Evolutionary conservation across 345 rosid genomes (phyloP).

Genomic region (Salix viminalis): DNA sequence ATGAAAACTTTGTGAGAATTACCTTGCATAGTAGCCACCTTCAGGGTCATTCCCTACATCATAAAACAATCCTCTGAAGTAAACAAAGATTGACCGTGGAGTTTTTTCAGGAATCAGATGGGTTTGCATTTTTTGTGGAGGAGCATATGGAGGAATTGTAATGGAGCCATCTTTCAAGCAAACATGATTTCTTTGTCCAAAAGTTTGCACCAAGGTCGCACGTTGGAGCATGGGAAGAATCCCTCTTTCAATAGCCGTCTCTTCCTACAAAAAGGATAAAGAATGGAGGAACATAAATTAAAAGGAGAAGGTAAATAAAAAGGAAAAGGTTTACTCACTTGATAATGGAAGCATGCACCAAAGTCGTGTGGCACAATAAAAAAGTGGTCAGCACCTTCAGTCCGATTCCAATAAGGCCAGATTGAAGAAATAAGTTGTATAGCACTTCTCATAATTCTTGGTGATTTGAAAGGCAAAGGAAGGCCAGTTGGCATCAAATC

Average conservation of each 20-base stretch:
- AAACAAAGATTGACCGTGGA: constrained; percentile 45
- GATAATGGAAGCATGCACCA: constrained; percentile 30
- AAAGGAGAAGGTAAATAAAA: background rate
- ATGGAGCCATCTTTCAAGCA: constrained; percentile 82
- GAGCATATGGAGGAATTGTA: constrained; percentile 91
- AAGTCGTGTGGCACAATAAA: constrained; percentile 34
- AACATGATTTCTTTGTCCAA: constrained; percentile 93
- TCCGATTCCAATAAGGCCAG: constrained; percentile 29
- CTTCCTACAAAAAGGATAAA: constrained; percentile 49
- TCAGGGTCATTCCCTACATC: no score
- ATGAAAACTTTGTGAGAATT: no score
- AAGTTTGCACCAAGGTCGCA: constrained; percentile 89
- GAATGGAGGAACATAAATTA: background rate
- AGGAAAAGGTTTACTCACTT: constrained; percentile 8
- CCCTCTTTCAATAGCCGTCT: constrained; percentile 83
- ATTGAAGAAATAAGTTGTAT: constrained; percentile 33
- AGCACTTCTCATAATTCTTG: constrained; percentile 32
- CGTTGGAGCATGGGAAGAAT: constrained; percentile 72
- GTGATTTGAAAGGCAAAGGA: constrained; percentile 36
- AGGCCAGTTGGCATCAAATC: constrained; percentile 35
- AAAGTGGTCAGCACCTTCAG: constrained; percentile 33
- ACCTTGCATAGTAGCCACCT: no score
- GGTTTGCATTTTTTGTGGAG: constrained; percentile 88
- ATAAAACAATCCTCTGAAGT: no score
- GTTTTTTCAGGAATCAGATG: constrained; percentile 70